These are phyloP conservation scores for Lactarius quietus DNA, from an alignment of 768 basidiomycete species.

Conservation along the genomic window DNA sequence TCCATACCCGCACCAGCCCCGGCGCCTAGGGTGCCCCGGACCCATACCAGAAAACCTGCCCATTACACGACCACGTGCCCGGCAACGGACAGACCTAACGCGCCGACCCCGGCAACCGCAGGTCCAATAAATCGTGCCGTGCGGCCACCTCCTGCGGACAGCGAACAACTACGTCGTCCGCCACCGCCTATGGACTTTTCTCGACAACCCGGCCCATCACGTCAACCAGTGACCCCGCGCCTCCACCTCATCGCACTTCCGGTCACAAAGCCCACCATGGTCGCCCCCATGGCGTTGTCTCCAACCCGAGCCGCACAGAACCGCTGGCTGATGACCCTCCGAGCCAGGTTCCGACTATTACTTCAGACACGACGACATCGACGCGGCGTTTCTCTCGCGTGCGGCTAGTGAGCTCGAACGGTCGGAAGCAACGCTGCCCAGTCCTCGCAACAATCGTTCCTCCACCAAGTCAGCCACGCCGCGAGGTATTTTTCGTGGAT, in stretches of 20 bases:
- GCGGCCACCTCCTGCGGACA: background rate
- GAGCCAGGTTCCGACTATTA: slow-evolving; percentile 32
- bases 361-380: slow-evolving; percentile 36
- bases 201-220: background rate
- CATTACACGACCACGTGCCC: background rate
- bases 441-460: slow-evolving; percentile 14
- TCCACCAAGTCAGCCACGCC: slow-evolving; percentile 17
- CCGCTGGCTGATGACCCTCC: slow-evolving; percentile 17
- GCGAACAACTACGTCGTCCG: background rate
- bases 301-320: slow-evolving; percentile 16
- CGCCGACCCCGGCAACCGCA: background rate
- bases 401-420: slow-evolving; percentile 35
- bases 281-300: slow-evolving; percentile 9
- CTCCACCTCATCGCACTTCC: slow-evolving; percentile 12
- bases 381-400: slow-evolving; percentile 41
- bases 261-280: background rate
- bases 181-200: background rate
- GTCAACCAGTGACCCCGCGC: background rate
- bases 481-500: slow-evolving; percentile 43
- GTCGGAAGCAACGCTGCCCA: slow-evolving; percentile 26
- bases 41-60: background rate
- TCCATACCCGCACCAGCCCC: slow-evolving; percentile 2
- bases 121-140: background rate
- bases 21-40: background rate
- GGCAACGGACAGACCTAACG: background rate